phyloP scores from a whole-genome alignment of 176 grass and related monocot species.

The Eremochloa ophiuroides region DNA sequence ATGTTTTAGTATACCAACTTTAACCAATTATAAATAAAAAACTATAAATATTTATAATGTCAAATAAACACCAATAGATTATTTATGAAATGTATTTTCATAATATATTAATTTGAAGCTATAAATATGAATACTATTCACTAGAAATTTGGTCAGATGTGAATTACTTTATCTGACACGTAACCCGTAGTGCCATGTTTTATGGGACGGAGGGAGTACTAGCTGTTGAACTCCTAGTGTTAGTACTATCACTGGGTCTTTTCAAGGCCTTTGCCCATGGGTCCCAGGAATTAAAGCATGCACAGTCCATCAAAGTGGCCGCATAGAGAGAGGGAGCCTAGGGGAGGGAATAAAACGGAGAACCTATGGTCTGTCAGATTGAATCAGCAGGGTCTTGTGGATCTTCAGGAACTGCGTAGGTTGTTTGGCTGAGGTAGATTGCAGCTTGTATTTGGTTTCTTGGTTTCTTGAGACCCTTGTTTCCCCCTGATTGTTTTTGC shows the following conservation, averaged over 20 bases:
- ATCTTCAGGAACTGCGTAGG: slow-evolving; percentile 22
- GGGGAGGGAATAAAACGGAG: slow-evolving; percentile 28
- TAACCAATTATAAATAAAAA: too few species aligned
- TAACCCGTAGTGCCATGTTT: too few species aligned
- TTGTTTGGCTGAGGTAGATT: slow-evolving; percentile 17
- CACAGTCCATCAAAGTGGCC: slow-evolving; percentile 37
- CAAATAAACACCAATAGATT: too few species aligned
- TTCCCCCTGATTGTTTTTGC: neutral
- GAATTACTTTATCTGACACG: too few species aligned
- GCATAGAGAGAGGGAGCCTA: neutral
- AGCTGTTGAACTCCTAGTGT: slow-evolving; percentile 45
- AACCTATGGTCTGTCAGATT: slow-evolving; percentile 20
- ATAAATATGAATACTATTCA: too few species aligned
- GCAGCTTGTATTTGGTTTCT: slow-evolving; percentile 6
- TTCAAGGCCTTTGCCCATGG: slow-evolving; percentile 45
- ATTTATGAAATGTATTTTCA: too few species aligned
- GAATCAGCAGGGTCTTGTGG: slow-evolving; percentile 23
- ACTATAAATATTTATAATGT: too few species aligned
- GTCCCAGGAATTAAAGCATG: slow-evolving; percentile 50
- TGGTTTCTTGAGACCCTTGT: neutral
- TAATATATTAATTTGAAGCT: too few species aligned
- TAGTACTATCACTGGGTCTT: slow-evolving; percentile 43
- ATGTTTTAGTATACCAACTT: too few species aligned
- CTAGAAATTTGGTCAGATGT: too few species aligned
- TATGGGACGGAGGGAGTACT: too few species aligned